These are phyloP conservation scores for Pestalotiopsis fici DNA, from an alignment of 2,329 filamentous ascomycete species.

Conservation along the genomic window DNA sequence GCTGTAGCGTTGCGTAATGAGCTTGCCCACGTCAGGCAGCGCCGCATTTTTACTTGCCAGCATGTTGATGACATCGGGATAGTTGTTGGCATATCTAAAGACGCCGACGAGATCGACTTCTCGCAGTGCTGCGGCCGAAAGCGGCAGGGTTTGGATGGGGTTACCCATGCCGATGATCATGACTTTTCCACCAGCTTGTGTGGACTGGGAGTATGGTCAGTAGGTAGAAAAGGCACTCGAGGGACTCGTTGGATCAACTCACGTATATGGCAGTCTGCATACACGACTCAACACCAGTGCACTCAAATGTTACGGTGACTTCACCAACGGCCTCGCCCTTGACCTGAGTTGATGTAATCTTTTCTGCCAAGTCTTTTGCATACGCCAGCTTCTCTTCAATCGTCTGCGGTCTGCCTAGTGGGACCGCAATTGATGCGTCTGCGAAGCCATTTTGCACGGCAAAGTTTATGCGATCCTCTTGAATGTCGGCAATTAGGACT, in stretches of 20 bases:
- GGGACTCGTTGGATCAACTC: slow-evolving; percentile 24
- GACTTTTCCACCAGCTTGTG: slow-evolving; percentile 69
- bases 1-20: slow-evolving; percentile 71
- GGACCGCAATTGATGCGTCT: slow-evolving; percentile 52
- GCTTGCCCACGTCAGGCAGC: slow-evolving; percentile 65
- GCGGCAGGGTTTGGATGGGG: slow-evolving; percentile 72
- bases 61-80: slow-evolving; percentile 56
- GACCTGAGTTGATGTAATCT: slow-evolving; percentile 35
- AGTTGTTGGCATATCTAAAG: slow-evolving; percentile 78
- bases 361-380: slow-evolving; percentile 49
- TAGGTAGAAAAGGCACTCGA: background rate
- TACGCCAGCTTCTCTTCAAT: slow-evolving; percentile 55
- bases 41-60: slow-evolving; percentile 47
- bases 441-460: slow-evolving; percentile 58
- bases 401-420: slow-evolving; percentile 46
- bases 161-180: slow-evolving; percentile 81
- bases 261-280: slow-evolving; percentile 74
- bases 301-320: slow-evolving; percentile 72
- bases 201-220: slow-evolving; percentile 39
- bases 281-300: slow-evolving; percentile 77
- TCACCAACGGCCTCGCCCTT: slow-evolving; percentile 53
- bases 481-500: slow-evolving; percentile 58
- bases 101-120: slow-evolving; percentile 80
- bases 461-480: slow-evolving; percentile 58
- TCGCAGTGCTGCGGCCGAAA: slow-evolving; percentile 71